A percentile compares a stretch with the other conserved stretches of the same genome.
Conservation (phyloP, 1,284 basidiomycete species). For the Porodaedalea pini region DNA sequence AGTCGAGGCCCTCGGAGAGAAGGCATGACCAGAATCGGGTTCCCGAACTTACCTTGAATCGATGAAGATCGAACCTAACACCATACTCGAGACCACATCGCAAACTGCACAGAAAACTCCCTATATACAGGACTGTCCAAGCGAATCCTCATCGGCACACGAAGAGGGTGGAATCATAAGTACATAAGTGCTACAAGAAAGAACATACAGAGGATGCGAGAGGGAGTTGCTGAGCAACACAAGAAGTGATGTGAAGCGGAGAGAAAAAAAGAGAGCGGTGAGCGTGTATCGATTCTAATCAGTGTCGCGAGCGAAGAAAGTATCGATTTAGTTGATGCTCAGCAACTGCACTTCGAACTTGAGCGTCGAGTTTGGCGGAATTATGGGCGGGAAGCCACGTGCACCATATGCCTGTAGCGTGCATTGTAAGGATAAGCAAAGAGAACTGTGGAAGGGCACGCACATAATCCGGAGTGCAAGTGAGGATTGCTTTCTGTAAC, state of each 20-base stretch:
- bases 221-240: neutral
- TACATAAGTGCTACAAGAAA: conserved; percentile 11
- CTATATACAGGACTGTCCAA: conserved; percentile 2
- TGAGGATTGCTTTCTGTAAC: conserved; percentile 73
- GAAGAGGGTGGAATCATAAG: neutral
- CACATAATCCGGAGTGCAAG: conserved; percentile 65
- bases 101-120: neutral
- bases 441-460: conserved; percentile 25
- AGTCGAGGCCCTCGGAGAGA: no score
- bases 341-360: conserved; percentile 81
- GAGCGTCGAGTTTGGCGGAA: conserved; percentile 74
- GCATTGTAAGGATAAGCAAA: neutral
- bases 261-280: neutral
- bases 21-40: no score
- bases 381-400: conserved; percentile 76
- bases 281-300: neutral
- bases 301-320: neutral
- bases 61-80: no score
- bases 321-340: conserved; percentile 49
- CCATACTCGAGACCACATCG: no score
- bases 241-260: neutral
- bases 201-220: conserved; percentile 7
- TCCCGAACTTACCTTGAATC: no score
- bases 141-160: neutral
- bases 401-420: conserved; percentile 58